These are phyloP conservation scores for Pestalotiopsis sp. DNA, from an alignment of 2,329 filamentous ascomycete genomes.

Conservation along the genomic window DNA sequence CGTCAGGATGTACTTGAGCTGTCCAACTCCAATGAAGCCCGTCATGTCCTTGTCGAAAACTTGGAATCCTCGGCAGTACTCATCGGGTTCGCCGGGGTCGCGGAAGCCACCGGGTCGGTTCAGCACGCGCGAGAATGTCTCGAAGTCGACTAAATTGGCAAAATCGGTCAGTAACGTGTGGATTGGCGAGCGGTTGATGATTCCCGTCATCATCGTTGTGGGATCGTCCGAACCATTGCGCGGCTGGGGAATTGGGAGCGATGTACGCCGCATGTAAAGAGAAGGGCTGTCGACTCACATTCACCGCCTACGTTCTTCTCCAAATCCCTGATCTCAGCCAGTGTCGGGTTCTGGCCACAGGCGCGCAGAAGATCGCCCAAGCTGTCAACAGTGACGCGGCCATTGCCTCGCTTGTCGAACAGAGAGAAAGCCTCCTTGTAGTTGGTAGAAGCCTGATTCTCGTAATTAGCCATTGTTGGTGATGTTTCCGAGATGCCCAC, in stretches of 20 bases:
- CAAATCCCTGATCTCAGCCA: constrained; percentile 88
- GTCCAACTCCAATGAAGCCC: constrained; percentile 95
- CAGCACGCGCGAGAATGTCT: constrained; percentile 93
- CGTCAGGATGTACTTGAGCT: constrained; percentile 96
- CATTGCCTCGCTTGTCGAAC: constrained; percentile 98
- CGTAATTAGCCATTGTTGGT: constrained; percentile 33
- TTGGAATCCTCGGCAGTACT: constrained; percentile 98
- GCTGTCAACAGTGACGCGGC: constrained; percentile 82
- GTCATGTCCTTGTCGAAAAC: constrained; percentile 99
- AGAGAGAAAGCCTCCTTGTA: constrained; percentile 99
- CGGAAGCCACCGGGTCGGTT: constrained; percentile 98
- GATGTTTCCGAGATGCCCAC: not conserved
- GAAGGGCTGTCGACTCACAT: constrained; percentile 65
- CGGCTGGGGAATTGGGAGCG: not conserved
- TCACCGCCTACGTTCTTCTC: constrained; percentile 89
- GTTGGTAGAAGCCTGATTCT: constrained; percentile 78
- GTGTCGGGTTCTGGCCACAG: constrained; percentile 96
- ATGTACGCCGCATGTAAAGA: constrained; percentile 12
- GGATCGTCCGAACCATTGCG: not conserved
- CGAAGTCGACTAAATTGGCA: constrained; percentile 81
- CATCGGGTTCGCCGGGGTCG: constrained; percentile 94
- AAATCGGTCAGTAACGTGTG: not conserved
- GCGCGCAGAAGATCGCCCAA: constrained; percentile 94
- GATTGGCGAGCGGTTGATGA: not conserved
- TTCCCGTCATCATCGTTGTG: not conserved